These are phyloP conservation scores for Aspergillus nidulans DNA, from an alignment of 495 filamentous ascomycete genomes.

Conservation along the genomic window DNA sequence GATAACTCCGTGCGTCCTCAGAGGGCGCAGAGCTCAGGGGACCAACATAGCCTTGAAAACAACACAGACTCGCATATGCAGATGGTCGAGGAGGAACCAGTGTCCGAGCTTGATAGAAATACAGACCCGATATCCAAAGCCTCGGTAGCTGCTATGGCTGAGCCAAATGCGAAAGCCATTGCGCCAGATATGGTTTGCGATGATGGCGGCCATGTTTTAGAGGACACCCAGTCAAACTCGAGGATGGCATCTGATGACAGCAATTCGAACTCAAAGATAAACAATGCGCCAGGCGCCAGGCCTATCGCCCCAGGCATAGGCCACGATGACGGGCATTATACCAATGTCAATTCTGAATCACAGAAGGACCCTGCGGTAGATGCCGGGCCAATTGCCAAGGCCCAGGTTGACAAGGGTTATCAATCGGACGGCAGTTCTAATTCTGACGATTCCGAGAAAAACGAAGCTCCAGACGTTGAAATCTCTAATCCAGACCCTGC, in stretches of 20 bases:
- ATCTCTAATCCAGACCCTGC: not conserved
- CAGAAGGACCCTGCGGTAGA: too few relatives aligned
- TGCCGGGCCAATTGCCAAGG: too few relatives aligned
- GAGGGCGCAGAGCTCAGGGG: not conserved
- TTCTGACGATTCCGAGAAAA: not conserved
- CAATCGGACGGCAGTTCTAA: not conserved
- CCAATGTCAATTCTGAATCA: too few relatives aligned
- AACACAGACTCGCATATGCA: not conserved
- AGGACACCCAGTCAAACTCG: constrained; percentile 37
- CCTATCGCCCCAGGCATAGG: not conserved
- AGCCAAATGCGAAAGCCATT: not conserved
- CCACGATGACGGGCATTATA: not conserved
- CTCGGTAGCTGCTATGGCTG: not conserved
- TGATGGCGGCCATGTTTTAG: constrained; percentile 12
- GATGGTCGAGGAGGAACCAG: not conserved
- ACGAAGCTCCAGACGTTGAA: not conserved
- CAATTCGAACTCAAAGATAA: not conserved
- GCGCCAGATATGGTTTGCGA: not conserved
- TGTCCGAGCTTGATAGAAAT: not conserved
- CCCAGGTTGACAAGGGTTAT: too few relatives aligned
- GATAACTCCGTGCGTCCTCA: not conserved
- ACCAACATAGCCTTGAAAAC: not conserved
- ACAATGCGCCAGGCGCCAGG: not conserved
- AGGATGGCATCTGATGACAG: constrained; percentile 27
- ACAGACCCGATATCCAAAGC: not conserved